Evolutionary conservation across 768 basidiomycete species (phyloP), one percentile per base, ranked within the genome.

Genomic region (Amanita polypyramis): DNA sequence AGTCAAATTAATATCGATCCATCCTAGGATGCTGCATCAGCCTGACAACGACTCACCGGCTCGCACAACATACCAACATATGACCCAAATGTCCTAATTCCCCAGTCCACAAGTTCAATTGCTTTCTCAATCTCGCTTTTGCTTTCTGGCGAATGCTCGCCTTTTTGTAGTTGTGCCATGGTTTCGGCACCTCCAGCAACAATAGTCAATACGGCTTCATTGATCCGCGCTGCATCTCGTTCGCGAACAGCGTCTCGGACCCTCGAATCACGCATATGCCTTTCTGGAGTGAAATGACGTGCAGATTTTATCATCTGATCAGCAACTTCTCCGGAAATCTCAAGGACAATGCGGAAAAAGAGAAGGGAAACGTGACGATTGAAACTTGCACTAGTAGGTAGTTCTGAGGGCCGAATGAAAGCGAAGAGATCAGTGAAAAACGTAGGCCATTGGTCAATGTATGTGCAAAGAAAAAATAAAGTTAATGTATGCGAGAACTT

Each of bases 1-100:
- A 10, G 96, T 93, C 53, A 98, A 70, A 58, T 91, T 92, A 55
- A 99, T 94, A 59, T 99, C 96, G 55, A 98, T 86, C 96, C 96
- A 99, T 11, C 92, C 95, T 96, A 56, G 23, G 11, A 35, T 5
- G 7, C 6, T 14, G 37, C 17, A 20, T 43, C 4, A 40, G 30
- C 14, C 37, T n/a, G 17, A 5, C 29, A 34, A 8, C 20, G 14
- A 23, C 12, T 14, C 9, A 20, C 4, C 11, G 5, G 12, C 27
- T 37, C 21, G 3, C 20, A 7, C n/a, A 23, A 49, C 94, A 59
- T 61, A 96, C 94, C 90, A 50, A 91, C 92, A 60, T 97, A 98
- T 25, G 91, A 90, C 3, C 80, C 87, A 62, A 94, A 89, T 0
- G 94, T 92, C 54, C 85, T 74, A 49, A 97, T 75, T n/a, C 92